Percentiles rank a stretch among this genome's conserved stretches.
These are phyloP conservation scores for Apocynum venetum DNA, from an alignment of 257 asterid species.

Conservation along the genomic window DNA sequence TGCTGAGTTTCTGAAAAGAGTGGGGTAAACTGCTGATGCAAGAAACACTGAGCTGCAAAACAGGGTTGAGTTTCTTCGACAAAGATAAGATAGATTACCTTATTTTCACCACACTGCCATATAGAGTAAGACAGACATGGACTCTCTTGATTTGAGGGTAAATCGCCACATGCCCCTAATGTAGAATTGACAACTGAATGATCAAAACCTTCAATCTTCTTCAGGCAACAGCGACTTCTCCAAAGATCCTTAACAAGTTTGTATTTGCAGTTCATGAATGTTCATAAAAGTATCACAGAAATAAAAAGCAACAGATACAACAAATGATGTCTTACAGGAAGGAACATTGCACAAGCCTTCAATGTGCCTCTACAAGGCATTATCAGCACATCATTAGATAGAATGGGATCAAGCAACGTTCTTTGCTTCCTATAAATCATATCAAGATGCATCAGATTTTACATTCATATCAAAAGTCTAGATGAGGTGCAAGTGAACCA, in stretches of 20 bases:
- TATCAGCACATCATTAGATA: slow-evolving; percentile 54
- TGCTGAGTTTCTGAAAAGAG: slow-evolving; percentile 62
- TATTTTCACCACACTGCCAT: slow-evolving; percentile 84
- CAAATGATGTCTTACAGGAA: slow-evolving; percentile 58
- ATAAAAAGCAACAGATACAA: slow-evolving; percentile 11
- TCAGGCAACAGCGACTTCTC: slow-evolving; percentile 75
- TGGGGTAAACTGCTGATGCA: not conserved
- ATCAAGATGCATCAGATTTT: not conserved
- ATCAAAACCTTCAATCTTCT: slow-evolving; percentile 79
- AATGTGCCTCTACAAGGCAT: slow-evolving; percentile 87
- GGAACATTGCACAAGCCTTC: slow-evolving; percentile 80
- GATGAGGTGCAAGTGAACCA: not conserved
- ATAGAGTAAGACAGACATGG: slow-evolving; percentile 65
- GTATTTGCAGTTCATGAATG: slow-evolving; percentile 7
- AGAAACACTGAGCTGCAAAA: not conserved
- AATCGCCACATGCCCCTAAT: slow-evolving; percentile 84
- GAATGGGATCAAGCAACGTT: slow-evolving; percentile 53
- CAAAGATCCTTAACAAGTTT: slow-evolving; percentile 68
- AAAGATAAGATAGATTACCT: slow-evolving; percentile 40
- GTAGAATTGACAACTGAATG: slow-evolving; percentile 65
- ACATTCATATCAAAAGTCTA: not conserved
- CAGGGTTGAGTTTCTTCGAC: not conserved
- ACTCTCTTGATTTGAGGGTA: slow-evolving; percentile 51
- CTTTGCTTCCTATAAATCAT: slow-evolving; percentile 63
- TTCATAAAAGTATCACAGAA: not conserved